phyloP scores from a whole-genome alignment of 2,329 filamentous ascomycete genomes.

The Hypoxylon sp. region DNA sequence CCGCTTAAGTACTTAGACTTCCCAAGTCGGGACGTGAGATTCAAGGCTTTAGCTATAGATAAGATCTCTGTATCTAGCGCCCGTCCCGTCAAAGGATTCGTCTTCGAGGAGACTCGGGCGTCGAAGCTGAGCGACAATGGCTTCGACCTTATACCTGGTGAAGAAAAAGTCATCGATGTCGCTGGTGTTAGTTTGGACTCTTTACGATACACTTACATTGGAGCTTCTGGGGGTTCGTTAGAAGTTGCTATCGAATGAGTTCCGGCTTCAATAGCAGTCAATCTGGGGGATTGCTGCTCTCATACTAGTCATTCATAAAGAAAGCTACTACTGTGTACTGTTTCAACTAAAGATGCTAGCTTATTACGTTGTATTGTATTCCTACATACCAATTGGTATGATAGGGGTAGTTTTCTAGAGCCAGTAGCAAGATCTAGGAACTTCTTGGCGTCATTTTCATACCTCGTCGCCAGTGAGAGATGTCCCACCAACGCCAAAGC shows the following conservation, averaged over 20 bases:
- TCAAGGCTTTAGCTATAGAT: slow-evolving; percentile 41
- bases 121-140: slow-evolving; percentile 64
- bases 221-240: slow-evolving; percentile 38
- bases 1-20: slow-evolving; percentile 68
- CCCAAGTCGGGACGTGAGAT: slow-evolving; percentile 52
- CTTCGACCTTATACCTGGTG: slow-evolving; percentile 64
- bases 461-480: too few species aligned
- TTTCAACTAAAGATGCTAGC: too few species aligned
- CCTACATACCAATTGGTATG: too few species aligned
- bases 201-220: slow-evolving; percentile 42
- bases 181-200: slow-evolving; percentile 28
- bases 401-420: too few species aligned
- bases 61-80: slow-evolving; percentile 48
- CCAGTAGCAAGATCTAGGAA: too few species aligned
- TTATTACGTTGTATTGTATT: too few species aligned
- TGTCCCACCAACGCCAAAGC: too few species aligned
- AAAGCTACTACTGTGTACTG: too few species aligned
- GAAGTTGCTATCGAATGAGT: slow-evolving; percentile 13
- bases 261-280: slow-evolving; percentile 4
- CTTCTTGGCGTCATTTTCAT: too few species aligned
- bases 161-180: slow-evolving; percentile 42
- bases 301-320: too few species aligned
- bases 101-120: slow-evolving; percentile 58
- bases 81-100: slow-evolving; percentile 65
- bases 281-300: too few species aligned